Conservation (phyloP, 2,329 filamentous ascomycete genomes). For the Penicillium sp. region DNA sequence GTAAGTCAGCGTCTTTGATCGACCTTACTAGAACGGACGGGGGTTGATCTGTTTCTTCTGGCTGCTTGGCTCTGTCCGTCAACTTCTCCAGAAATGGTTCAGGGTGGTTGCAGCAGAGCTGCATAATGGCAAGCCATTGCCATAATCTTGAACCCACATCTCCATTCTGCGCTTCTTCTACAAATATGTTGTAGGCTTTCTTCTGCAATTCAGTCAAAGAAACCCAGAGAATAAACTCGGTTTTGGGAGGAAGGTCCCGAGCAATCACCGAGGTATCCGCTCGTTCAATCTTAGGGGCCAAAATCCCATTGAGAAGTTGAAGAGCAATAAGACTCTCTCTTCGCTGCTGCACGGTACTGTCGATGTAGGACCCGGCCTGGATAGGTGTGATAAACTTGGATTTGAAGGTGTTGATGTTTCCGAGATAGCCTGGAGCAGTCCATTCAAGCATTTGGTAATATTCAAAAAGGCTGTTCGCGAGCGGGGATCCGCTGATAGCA, state of each 20-base stretch:
- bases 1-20: conserved; percentile 38
- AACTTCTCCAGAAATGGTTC: conserved; percentile 49
- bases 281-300: conserved; percentile 72
- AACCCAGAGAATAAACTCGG: conserved; percentile 74
- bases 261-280: conserved; percentile 63
- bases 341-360: conserved; percentile 54
- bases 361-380: conserved; percentile 60
- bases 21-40: conserved; percentile 20
- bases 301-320: conserved; percentile 62
- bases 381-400: conserved; percentile 68
- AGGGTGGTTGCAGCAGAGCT: conserved; percentile 56
- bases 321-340: conserved; percentile 61
- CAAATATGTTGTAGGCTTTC: conserved; percentile 55
- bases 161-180: conserved; percentile 36
- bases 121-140: conserved; percentile 51
- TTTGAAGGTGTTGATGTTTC: conserved; percentile 61
- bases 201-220: conserved; percentile 62
- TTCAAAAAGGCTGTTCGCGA: conserved; percentile 77
- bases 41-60: conserved; percentile 13
- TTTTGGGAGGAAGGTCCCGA: conserved; percentile 64
- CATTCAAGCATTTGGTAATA: conserved; percentile 85
- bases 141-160: conserved; percentile 44
- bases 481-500: conserved; percentile 77
- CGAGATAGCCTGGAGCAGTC: conserved; percentile 74
- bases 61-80: conserved; percentile 31